Percentiles rank a stretch among this genome's conserved stretches.
Evolutionary conservation across 2,329 filamentous ascomycete species (phyloP).

Genomic region (Pezicula rhizophila): DNA sequence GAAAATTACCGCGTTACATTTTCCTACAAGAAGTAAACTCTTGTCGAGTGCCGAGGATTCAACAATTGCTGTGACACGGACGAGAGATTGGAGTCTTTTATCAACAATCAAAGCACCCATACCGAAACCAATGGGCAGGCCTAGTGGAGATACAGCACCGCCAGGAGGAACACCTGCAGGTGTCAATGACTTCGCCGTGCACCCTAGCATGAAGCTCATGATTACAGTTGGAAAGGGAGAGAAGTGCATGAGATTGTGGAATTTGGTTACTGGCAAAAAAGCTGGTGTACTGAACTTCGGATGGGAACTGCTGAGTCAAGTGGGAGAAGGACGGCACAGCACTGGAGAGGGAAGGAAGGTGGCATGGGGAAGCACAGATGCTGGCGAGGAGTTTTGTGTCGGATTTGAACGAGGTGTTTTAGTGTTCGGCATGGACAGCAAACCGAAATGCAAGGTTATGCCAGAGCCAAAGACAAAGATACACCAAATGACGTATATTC

Average conservation of each 20-base stretch:
- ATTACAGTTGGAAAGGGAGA: slow-evolving; percentile 87
- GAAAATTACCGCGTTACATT: slow-evolving; percentile 71
- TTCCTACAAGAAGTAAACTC: slow-evolving; percentile 82
- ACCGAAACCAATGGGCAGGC: slow-evolving; percentile 71
- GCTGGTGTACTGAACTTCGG: slow-evolving; percentile 86
- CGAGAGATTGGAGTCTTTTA: slow-evolving; percentile 82
- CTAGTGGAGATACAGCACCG: slow-evolving; percentile 83
- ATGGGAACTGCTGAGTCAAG: slow-evolving; percentile 62
- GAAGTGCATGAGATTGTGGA: slow-evolving; percentile 90
- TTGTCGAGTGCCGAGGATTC: slow-evolving; percentile 87
- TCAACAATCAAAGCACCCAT: slow-evolving; percentile 85
- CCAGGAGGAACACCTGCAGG: slow-evolving; percentile 77
- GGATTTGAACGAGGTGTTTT: slow-evolving; percentile 81
- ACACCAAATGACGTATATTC: slow-evolving; percentile 72
- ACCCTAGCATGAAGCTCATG: slow-evolving; percentile 96
- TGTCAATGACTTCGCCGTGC: slow-evolving; percentile 90
- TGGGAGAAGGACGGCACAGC: slow-evolving; percentile 70
- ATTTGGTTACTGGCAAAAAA: slow-evolving; percentile 92
- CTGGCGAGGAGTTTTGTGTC: slow-evolving; percentile 80
- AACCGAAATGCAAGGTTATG: slow-evolving; percentile 68
- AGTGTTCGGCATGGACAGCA: slow-evolving; percentile 84
- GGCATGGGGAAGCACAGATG: slow-evolving; percentile 67
- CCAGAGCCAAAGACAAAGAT: slow-evolving; percentile 67
- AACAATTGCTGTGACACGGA: slow-evolving; percentile 79
- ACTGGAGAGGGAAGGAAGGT: slow-evolving; percentile 80